phyloP scores from a whole-genome alignment of 495 filamentous ascomycete species.

The Apodospora peruviana region DNA sequence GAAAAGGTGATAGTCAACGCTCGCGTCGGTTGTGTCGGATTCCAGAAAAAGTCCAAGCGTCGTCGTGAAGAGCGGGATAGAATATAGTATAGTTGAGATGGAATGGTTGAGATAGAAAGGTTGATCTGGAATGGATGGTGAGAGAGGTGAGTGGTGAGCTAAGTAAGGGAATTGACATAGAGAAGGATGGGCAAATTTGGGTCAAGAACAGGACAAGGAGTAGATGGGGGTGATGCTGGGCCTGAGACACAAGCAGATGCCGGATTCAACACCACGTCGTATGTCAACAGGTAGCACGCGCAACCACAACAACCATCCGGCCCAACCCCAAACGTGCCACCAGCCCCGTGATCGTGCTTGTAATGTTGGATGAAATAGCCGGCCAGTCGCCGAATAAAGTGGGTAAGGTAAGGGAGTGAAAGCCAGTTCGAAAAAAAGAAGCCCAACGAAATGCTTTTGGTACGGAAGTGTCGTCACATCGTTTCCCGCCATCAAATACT shows the following conservation, averaged over 20 bases:
- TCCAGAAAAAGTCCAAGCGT: constrained; percentile 10
- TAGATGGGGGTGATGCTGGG: too few species aligned
- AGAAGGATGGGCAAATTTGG: constrained; percentile 4
- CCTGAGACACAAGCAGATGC: too few species aligned
- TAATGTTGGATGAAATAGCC: constrained; percentile 4
- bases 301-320: too few species aligned
- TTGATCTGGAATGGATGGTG: constrained; percentile 3
- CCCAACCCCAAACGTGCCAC: too few species aligned
- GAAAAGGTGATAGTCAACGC: constrained; percentile 9
- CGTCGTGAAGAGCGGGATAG: constrained; percentile 1
- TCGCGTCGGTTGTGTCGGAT: constrained; percentile 10
- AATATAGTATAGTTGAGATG: constrained; percentile 3
- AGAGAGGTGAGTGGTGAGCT: constrained; percentile 7
- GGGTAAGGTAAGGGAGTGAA: constrained; percentile 23
- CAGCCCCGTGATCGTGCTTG: too few species aligned
- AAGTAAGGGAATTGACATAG: constrained; percentile 1
- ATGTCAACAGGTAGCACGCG: too few species aligned
- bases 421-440: constrained; percentile 30
- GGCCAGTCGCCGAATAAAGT: constrained; percentile 16
- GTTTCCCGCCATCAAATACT: constrained; percentile 40
- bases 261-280: too few species aligned
- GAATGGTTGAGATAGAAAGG: constrained; percentile 3
- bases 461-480: constrained; percentile 37
- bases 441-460: constrained; percentile 33
- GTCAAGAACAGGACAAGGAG: neutral